Conservation (phyloP, 495 filamentous ascomycete species). For the Lepidopterella palustris region DNA sequence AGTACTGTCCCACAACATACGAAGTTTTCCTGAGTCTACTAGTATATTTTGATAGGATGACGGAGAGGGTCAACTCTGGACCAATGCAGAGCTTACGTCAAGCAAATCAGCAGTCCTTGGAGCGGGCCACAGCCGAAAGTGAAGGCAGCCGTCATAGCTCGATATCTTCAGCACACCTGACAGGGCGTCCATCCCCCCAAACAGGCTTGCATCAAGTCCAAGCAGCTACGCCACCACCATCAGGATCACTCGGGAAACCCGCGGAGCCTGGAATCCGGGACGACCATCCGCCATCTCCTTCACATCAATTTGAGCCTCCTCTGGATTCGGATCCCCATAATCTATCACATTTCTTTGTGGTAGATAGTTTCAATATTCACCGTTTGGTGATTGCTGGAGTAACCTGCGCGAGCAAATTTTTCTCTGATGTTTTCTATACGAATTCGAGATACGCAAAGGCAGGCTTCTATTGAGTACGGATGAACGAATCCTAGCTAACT, state of each 20-base stretch:
- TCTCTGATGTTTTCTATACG: slow-evolving; percentile 98
- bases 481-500: background rate
- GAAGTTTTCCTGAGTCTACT: slow-evolving; percentile 94
- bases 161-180: slow-evolving; percentile 15
- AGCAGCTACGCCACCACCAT: slow-evolving; percentile 37
- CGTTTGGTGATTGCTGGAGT: slow-evolving; percentile 95
- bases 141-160: slow-evolving; percentile 25
- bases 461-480: slow-evolving; percentile 26
- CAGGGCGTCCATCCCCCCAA: background rate
- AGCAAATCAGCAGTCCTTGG: slow-evolving; percentile 36
- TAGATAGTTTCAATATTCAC: slow-evolving; percentile 99
- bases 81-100: slow-evolving; percentile 46
- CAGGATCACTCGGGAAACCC: slow-evolving; percentile 36
- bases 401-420: slow-evolving; percentile 99
- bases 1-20: slow-evolving; percentile 98
- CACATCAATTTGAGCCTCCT: slow-evolving; percentile 27
- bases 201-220: slow-evolving; percentile 22
- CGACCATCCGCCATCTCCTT: slow-evolving; percentile 24
- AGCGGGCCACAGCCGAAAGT: slow-evolving; percentile 19
- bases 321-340: slow-evolving; percentile 47
- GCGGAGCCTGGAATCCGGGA: slow-evolving; percentile 28
- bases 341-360: slow-evolving; percentile 83
- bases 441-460: slow-evolving; percentile 99
- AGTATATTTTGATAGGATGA: slow-evolving; percentile 99
- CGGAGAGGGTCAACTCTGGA: slow-evolving; percentile 84